A percentile compares a stretch with the other conserved stretches of the same genome.
Conservation (phyloP, 306 rosid genomes). For the Prunus salicina region DNA sequence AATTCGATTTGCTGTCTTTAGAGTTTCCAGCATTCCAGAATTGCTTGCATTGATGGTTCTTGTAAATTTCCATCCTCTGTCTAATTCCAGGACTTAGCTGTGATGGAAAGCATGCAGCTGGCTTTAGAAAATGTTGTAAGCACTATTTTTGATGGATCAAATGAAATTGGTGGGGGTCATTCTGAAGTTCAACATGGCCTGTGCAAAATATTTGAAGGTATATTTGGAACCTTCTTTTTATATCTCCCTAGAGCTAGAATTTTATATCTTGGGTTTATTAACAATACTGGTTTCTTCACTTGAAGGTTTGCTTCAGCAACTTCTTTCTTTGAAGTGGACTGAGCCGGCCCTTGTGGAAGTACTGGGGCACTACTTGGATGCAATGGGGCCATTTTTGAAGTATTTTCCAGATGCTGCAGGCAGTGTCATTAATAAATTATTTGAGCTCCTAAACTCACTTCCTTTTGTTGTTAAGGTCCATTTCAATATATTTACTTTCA, state of each 20-base stretch:
- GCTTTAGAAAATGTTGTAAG: slow-evolving; percentile 76
- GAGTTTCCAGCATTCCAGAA: slow-evolving; percentile 22
- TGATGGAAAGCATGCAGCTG: slow-evolving; percentile 89
- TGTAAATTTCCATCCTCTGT: not conserved
- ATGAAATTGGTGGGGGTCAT: slow-evolving; percentile 46
- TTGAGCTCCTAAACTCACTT: slow-evolving; percentile 87
- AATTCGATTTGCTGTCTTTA: slow-evolving; percentile 26
- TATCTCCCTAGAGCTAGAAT: slow-evolving; percentile 10
- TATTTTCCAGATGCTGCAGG: slow-evolving; percentile 87
- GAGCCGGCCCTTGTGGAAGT: slow-evolving; percentile 88
- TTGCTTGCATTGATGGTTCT: slow-evolving; percentile 16
- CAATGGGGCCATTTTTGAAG: slow-evolving; percentile 88
- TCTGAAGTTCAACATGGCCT: slow-evolving; percentile 71
- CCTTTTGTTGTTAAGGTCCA: slow-evolving; percentile 69
- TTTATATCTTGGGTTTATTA: slow-evolving; percentile 15
- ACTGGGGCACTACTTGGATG: slow-evolving; percentile 86
- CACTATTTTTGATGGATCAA: slow-evolving; percentile 71
- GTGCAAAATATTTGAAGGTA: slow-evolving; percentile 79
- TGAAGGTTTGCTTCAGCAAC: slow-evolving; percentile 82
- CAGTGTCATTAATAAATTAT: slow-evolving; percentile 80
- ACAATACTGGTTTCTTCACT: slow-evolving; percentile 25
- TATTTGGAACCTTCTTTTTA: slow-evolving; percentile 20
- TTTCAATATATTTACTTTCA: slow-evolving; percentile 17
- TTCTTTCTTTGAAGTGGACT: slow-evolving; percentile 81
- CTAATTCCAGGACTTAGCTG: slow-evolving; percentile 65